These are phyloP conservation scores for Thermothielavioides terrestris DNA, from an alignment of 495 filamentous ascomycete genomes.

Conservation along the genomic window DNA sequence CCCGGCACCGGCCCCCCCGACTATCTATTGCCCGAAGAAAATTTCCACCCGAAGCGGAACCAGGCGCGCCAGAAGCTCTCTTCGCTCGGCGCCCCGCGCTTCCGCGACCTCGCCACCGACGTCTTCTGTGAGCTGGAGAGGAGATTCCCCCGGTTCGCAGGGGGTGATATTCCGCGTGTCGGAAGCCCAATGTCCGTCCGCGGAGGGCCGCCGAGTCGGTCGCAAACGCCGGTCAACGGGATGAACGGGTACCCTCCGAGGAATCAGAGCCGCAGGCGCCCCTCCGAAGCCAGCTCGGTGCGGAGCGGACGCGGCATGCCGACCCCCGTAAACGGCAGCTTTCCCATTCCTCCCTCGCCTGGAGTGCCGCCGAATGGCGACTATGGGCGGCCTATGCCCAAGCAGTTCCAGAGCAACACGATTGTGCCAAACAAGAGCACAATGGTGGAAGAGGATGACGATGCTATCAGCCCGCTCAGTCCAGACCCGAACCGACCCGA, in stretches of 20 bases:
- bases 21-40: constrained; percentile 69
- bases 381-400: constrained; percentile 57
- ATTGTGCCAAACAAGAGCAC: constrained; percentile 97
- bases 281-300: constrained; percentile 48
- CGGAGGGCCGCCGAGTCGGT: constrained; percentile 41
- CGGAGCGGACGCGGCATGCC: constrained; percentile 26
- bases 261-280: constrained; percentile 37
- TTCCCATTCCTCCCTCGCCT: constrained; percentile 38
- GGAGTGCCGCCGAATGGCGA: constrained; percentile 33
- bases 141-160: constrained; percentile 74
- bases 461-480: constrained; percentile 33
- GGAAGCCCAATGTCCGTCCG: constrained; percentile 59
- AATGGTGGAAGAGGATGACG: constrained; percentile 94
- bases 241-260: constrained; percentile 40
- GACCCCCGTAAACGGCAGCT: constrained; percentile 31
- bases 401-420: constrained; percentile 90
- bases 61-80: constrained; percentile 91
- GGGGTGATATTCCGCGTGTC: constrained; percentile 53
- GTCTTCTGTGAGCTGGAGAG: constrained; percentile 92
- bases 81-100: constrained; percentile 72
- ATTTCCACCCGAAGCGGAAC: constrained; percentile 94
- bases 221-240: constrained; percentile 49
- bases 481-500: constrained; percentile 50
- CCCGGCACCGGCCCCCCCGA: constrained; percentile 49
- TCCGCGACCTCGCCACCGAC: constrained; percentile 87